These are phyloP conservation scores for Amanita inopinata DNA, from an alignment of 768 basidiomycete genomes.

Conservation along the genomic window DNA sequence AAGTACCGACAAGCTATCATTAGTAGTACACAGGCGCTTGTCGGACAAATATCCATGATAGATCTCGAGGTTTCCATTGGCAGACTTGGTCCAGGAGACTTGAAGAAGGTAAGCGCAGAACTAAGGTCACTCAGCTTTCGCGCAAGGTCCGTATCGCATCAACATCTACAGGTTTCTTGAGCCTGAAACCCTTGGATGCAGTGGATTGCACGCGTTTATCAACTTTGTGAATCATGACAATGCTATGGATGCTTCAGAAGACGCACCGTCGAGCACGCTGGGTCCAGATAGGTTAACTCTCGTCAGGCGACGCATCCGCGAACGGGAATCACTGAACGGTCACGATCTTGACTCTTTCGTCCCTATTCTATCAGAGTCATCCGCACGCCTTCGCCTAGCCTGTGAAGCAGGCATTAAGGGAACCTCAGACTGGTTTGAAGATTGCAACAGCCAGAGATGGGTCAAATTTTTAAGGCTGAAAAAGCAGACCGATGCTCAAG, in stretches of 20 bases:
- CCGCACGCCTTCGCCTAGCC: conserved; percentile 23
- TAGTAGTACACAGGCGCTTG: conserved; percentile 22
- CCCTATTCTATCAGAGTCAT: conserved; percentile 29
- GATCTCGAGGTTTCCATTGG: conserved; percentile 35
- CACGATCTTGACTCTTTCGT: conserved; percentile 32
- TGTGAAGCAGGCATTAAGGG: conserved; percentile 19
- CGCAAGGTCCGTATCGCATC: conserved; percentile 25
- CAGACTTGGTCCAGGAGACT: conserved; percentile 30
- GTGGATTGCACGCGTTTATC: conserved; percentile 29
- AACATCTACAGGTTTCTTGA: no score
- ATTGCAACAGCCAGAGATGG: conserved; percentile 29
- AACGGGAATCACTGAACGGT: conserved; percentile 29
- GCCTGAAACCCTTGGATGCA: conserved; percentile 12
- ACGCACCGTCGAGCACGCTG: conserved; percentile 4
- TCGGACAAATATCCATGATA: conserved; percentile 26
- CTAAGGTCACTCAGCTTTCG: conserved; percentile 29
- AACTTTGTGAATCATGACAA: conserved; percentile 26
- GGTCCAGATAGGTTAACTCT: conserved; percentile 20
- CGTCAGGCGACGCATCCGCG: conserved; percentile 19
- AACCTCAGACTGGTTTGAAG: conserved; percentile 24
- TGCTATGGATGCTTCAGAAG: conserved; percentile 16
- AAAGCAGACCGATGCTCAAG: conserved; percentile 13
- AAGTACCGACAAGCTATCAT: conserved; percentile 20
- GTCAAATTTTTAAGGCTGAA: conserved; percentile 16
- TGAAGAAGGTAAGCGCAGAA: conserved; percentile 29